These are phyloP conservation scores for Afroboletus lepidellus DNA, from an alignment of 1,284 basidiomycete genomes.

Conservation along the genomic window DNA sequence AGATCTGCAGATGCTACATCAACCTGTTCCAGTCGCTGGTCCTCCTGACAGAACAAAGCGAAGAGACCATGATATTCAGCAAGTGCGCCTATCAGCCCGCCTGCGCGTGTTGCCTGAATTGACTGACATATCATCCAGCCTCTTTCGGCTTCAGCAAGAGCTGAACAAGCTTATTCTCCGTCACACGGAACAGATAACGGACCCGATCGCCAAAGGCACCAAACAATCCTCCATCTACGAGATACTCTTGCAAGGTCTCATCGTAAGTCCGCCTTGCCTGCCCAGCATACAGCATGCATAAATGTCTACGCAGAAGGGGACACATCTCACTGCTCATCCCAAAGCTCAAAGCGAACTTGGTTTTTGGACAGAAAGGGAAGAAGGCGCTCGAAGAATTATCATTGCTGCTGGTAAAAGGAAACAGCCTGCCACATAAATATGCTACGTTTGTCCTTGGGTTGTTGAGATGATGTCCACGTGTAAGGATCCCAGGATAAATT, in stretches of 20 bases:
- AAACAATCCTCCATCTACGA: constrained; percentile 77
- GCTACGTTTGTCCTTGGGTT: constrained; percentile 11
- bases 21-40: constrained; percentile 79
- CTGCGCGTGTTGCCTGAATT: background rate
- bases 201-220: constrained; percentile 61
- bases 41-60: constrained; percentile 74
- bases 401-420: constrained; percentile 41
- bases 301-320: constrained; percentile 41
- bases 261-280: constrained; percentile 47
- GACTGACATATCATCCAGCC: constrained; percentile 46
- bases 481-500: constrained; percentile 23
- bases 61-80: constrained; percentile 93
- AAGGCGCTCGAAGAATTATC: constrained; percentile 54
- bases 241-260: constrained; percentile 72
- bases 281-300: constrained; percentile 2
- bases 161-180: constrained; percentile 74
- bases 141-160: constrained; percentile 84
- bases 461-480: constrained; percentile 18
- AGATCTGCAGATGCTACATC: constrained; percentile 68
- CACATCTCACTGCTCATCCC: constrained; percentile 51
- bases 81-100: constrained; percentile 56
- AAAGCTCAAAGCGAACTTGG: constrained; percentile 59
- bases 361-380: constrained; percentile 58
- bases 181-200: constrained; percentile 69
- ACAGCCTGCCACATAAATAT: constrained; percentile 23